phyloP scores from a whole-genome alignment of 345 rosid genomes.

The Adansonia digitata region DNA sequence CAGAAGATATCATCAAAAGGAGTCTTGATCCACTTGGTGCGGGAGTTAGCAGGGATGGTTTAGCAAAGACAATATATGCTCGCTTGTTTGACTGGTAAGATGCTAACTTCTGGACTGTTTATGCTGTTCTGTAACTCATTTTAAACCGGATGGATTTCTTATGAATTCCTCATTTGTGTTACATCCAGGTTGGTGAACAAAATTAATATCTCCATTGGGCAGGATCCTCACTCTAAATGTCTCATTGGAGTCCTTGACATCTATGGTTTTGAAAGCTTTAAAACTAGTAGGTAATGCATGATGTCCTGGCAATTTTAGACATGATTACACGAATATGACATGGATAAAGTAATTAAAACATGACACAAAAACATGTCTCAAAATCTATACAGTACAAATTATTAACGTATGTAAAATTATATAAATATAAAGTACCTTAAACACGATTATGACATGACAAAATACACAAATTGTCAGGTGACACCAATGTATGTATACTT shows the following conservation, averaged over 20 bases:
- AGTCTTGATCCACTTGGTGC: conserved; percentile 79
- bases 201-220: conserved; percentile 69
- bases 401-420: no score
- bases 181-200: conserved; percentile 74
- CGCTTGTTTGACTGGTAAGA: conserved; percentile 78
- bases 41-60: conserved; percentile 76
- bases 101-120: conserved; percentile 7
- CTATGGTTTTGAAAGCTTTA: conserved; percentile 92
- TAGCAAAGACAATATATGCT: conserved; percentile 88
- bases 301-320: no score
- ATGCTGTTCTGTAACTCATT: neutral
- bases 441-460: no score
- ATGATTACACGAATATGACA: no score
- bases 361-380: no score
- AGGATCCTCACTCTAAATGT: conserved; percentile 59
- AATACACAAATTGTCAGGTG: no score
- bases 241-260: conserved; percentile 87
- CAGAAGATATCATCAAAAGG: conserved; percentile 75
- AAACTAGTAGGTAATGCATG: conserved; percentile 69
- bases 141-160: conserved; percentile 3
- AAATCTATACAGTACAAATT: no score
- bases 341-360: no score
- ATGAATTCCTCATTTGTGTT: neutral
- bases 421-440: no score
- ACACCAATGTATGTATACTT: neutral